A percentile compares a stretch with the other conserved stretches of the same genome.
phyloP scores from a whole-genome alignment of 2,329 filamentous ascomycete genomes.

The Colletotrichum magnum region DNA sequence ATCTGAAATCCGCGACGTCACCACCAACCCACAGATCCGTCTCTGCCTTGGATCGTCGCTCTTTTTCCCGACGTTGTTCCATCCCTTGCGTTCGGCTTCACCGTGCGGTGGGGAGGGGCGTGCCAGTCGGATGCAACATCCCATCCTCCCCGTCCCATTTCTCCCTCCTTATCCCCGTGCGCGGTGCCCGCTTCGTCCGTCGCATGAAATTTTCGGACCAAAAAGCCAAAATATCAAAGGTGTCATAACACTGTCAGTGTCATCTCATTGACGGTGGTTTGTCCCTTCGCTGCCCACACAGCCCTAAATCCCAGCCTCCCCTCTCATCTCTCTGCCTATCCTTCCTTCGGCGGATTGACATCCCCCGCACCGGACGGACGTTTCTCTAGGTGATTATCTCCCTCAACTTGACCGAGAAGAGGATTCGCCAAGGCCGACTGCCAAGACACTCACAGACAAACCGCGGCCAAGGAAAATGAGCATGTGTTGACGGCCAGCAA shows the following conservation, averaged over 20 bases:
- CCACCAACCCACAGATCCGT: conserved; percentile 15
- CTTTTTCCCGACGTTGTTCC: background rate
- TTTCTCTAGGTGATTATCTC: too few species aligned
- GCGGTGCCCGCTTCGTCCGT: conserved; percentile 11
- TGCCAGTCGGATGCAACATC: conserved; percentile 5
- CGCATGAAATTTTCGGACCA: conserved; percentile 10
- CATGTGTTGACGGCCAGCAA: conserved; percentile 7
- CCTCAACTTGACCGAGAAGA: background rate
- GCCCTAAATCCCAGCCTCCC: background rate
- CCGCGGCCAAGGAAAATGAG: conserved; percentile 6
- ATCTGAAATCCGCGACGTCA: too few species aligned
- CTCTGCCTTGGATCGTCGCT: background rate
- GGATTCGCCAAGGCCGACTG: conserved; percentile 16
- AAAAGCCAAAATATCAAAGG: conserved; percentile 8
- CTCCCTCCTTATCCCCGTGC: conserved; percentile 7
- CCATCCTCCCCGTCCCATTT: conserved; percentile 2
- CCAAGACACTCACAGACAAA: conserved; percentile 27
- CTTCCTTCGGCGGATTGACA: too few species aligned
- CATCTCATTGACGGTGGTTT: conserved; percentile 2
- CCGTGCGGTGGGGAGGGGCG: conserved; percentile 48
- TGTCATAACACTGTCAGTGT: conserved; percentile 5
- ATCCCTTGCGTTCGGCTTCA: conserved; percentile 35
- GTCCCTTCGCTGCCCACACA: conserved; percentile 8
- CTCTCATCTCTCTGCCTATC: background rate
- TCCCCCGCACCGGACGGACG: too few species aligned